Evolutionary conservation across 208 protist species (phyloP), one percentile per base, ranked within the genome.

Genomic region (Leishmania guyanensis): DNA sequence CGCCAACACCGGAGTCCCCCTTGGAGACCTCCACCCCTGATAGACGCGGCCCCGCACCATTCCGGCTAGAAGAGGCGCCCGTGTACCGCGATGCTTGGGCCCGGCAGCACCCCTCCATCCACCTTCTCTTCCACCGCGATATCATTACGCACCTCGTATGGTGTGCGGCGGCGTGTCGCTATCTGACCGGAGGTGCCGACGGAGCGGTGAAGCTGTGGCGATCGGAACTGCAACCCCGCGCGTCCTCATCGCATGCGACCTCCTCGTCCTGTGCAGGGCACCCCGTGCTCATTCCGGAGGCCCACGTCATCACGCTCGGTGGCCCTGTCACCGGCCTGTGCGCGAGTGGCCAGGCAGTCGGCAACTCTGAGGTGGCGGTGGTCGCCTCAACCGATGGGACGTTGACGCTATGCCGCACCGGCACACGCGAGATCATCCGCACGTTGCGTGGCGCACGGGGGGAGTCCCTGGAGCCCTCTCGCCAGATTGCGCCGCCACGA

Each of bases 201-300:
- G 95, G 93, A 0, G 87, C 94, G n/a, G 91, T 97, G 69, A 98
- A 98, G 81, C 79, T 96, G 50, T 98, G 93, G 95, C 84, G 88
- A 1, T 81, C 90, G 0, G 91, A 96, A 76, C 88, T 89, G 71
- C 87, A 89, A 29, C 84, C 94, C 4, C 84, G 80, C 60, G 86
- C 90, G 16, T 58, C 75, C 33, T 17, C 43, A 20, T 65, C 33
- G 53, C 26, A 46, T 5, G 46, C 16, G n/a, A 29, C 10, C 26
- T 22, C n/a, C 14, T 33, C 16, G 6, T 46, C 46, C 29, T 26
- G 48, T 29, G 54, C 26, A 5, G 75, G 74, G 8, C 58, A 68
- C 33, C 53, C 79, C 10, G 77, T 60, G 26, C 75, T 98, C 62
- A 81, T 96, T 36, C 95, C 95, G 65, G 92, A 96, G 75, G 86